Evolutionary conservation across 768 basidiomycete genomes (phyloP).

Genomic region (Mycena capillaripes): DNA sequence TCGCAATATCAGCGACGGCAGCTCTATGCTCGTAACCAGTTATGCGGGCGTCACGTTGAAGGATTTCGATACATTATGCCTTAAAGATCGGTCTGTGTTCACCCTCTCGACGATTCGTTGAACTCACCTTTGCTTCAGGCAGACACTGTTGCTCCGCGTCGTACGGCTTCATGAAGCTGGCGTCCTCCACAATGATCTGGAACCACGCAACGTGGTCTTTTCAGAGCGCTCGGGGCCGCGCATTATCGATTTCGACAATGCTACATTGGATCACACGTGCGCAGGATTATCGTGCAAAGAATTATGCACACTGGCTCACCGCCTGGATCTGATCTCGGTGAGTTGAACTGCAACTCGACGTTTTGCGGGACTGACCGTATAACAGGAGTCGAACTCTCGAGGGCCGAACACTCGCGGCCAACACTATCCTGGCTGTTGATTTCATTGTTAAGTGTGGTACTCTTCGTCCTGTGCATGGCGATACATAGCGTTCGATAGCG

Average conservation of each 20-base stretch:
- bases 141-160: slow-evolving; percentile 1
- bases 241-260: slow-evolving; percentile 11
- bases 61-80: not conserved
- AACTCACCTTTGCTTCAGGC: not conserved
- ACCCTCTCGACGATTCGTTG: not conserved
- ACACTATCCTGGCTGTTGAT: too few species aligned
- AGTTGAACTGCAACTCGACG: not conserved
- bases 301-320: not conserved
- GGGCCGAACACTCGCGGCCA: too few species aligned
- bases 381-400: too few species aligned
- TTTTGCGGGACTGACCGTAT: too few species aligned
- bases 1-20: slow-evolving; percentile 4
- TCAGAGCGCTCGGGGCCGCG: slow-evolving; percentile 1
- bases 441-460: too few species aligned
- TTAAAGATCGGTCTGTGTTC: slow-evolving; percentile 1
- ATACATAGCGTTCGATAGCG: too few species aligned
- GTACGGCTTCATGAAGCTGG: slow-evolving; percentile 6
- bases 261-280: not conserved
- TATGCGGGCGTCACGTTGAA: slow-evolving; percentile 2
- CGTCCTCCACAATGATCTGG: slow-evolving; percentile 11
- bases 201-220: not conserved
- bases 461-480: too few species aligned
- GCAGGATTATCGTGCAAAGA: slow-evolving; percentile 7
- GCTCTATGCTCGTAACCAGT: not conserved
- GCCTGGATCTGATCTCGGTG: slow-evolving; percentile 5